Base-by-base conservation (phyloP, 805 yeast genomes). In the Candida palmyrensis region DNA sequence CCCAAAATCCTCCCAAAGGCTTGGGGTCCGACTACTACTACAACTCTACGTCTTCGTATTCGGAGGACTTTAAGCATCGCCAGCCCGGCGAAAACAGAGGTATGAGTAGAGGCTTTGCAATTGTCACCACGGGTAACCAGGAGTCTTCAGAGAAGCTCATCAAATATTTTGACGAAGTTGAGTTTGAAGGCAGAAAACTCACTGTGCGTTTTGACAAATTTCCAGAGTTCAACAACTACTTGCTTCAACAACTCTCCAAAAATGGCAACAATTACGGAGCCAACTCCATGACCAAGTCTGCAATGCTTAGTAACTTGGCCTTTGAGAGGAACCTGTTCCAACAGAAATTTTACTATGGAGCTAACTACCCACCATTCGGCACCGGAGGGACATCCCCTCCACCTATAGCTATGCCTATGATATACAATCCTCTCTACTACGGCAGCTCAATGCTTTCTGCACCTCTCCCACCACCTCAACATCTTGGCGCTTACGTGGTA, bases 181-280 rank as follows among this genome's bases (percentile, higher is more conserved):
- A 50, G n/a, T 81, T 78, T 45, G 73, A 75, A 47, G 84, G 85
- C 1, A 57, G 88, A 25, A 56, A 62, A 5, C 54, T 80, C 19
- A 75, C 80, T 3, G 86, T 80, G 2, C 52, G 86, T 16, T 76
- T 61, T 46, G 86, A 80, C 46, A 65, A 67, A 40, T 70, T 60
- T 38, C 79, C 79, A 1, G 66, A 59, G 30, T 54, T 56, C 37
- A 55, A 57, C 33, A 55, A 57, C 29, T 47, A 58, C 52, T 25
- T 42, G 12, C 27, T 51, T 16, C 62, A 56, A 38, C 55, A 52
- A 32, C 32, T 48, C 29, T 38, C 38, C 23, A 46, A 49, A 5
- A 35, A 33, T 16, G 29, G 29, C 26, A 21, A 31, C 23, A 8
- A 22, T 28, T 27, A 9, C 15, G 15, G 13, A 13, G 21, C 10